A percentile compares a stretch with the other conserved stretches of the same genome.
Conservation (phyloP, 2,329 filamentous ascomycete genomes). For the Colletotrichum caudatum region DNA sequence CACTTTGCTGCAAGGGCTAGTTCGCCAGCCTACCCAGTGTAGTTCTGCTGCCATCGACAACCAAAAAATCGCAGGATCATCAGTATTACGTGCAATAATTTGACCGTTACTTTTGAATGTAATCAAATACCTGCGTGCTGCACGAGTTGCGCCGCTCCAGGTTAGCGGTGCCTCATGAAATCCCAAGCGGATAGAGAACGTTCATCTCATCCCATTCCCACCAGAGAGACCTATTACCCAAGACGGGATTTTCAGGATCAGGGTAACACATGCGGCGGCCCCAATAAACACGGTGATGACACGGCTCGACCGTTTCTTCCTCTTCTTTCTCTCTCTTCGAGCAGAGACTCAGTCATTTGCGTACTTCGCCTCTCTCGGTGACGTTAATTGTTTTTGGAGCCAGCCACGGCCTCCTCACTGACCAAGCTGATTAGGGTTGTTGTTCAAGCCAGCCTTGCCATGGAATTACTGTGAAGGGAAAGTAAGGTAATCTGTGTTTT, state of each 20-base stretch:
- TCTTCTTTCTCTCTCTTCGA: no score
- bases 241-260: not conserved
- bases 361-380: no score
- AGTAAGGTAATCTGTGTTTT: not conserved
- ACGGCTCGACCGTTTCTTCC: no score
- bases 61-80: not conserved
- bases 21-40: not conserved
- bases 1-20: not conserved
- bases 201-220: not conserved
- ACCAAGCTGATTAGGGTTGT: not conserved
- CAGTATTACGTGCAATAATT: not conserved
- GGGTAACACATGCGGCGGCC: not conserved
- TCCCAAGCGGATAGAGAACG: not conserved
- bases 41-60: not conserved
- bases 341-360: no score
- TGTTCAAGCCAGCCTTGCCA: not conserved
- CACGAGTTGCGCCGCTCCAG: not conserved
- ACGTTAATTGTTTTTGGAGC: not conserved
- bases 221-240: not conserved
- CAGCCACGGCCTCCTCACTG: not conserved
- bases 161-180: not conserved
- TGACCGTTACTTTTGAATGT: not conserved
- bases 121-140: not conserved
- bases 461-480: no score
- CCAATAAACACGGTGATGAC: not conserved